Evolutionary conservation across 1,284 basidiomycete species (phyloP).

Genomic region (Puccinia triticina): DNA sequence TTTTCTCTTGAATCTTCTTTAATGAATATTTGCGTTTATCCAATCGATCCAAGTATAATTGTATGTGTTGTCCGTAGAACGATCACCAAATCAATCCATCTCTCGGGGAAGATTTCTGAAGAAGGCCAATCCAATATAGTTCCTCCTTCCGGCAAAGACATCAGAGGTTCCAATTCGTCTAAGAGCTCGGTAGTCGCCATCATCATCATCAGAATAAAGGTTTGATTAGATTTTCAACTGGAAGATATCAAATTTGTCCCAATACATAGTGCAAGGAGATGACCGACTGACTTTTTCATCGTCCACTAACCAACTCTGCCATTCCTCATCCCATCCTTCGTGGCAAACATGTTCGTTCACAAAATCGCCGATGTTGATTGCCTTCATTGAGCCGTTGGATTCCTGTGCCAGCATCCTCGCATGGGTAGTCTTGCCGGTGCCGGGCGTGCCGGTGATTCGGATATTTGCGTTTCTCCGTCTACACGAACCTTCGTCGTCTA

Average conservation of each 20-base stretch:
- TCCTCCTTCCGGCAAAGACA: constrained; percentile 67
- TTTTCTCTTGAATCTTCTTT: constrained; percentile 97
- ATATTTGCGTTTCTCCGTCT: constrained; percentile 56
- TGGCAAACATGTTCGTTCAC: constrained; percentile 83
- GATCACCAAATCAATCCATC: constrained; percentile 98
- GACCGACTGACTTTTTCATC: constrained; percentile 78
- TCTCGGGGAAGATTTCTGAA: constrained; percentile 89
- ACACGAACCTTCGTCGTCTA: background rate
- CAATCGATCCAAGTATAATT: constrained; percentile 83
- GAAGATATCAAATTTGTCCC: background rate
- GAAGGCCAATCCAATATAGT: constrained; percentile 97
- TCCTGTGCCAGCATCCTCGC: constrained; percentile 71
- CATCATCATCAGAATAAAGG: background rate
- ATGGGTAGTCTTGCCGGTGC: constrained; percentile 82
- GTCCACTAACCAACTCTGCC: constrained; percentile 90
- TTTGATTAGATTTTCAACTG: background rate
- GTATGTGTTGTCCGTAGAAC: constrained; percentile 90
- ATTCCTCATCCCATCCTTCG: constrained; percentile 85
- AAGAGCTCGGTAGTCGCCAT: constrained; percentile 68
- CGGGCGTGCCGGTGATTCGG: constrained; percentile 64
- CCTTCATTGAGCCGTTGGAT: constrained; percentile 63
- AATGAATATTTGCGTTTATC: constrained; percentile 83
- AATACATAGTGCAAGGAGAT: background rate
- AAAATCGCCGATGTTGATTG: constrained; percentile 86
- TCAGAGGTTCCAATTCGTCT: constrained; percentile 69